Evolutionary conservation across 1,284 basidiomycete genomes (phyloP).

Genomic region (Porogramme epimiltina): DNA sequence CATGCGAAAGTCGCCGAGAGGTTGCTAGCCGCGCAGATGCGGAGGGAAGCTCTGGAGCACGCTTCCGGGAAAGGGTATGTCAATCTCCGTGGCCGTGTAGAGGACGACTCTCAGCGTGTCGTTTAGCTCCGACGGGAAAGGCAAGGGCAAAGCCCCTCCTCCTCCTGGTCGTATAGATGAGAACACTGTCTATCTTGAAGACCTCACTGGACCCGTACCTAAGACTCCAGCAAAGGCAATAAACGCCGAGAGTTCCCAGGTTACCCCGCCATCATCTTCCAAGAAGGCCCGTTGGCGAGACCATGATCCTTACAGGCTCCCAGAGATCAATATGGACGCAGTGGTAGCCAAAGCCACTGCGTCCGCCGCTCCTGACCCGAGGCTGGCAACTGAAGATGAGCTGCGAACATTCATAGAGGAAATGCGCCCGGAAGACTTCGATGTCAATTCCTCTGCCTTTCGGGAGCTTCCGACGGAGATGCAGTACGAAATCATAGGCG

Average conservation of each 20-base stretch:
- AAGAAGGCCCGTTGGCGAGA: slow-evolving; percentile 67
- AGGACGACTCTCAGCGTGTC: neutral
- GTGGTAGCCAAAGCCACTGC: slow-evolving; percentile 61
- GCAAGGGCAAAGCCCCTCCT: slow-evolving; percentile 45
- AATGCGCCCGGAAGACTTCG: slow-evolving; percentile 91
- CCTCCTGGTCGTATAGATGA: slow-evolving; percentile 56
- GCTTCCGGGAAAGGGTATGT: slow-evolving; percentile 44
- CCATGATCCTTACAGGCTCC: slow-evolving; percentile 84
- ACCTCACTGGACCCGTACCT: slow-evolving; percentile 63
- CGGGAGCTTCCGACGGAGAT: slow-evolving; percentile 92
- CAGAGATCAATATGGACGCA: slow-evolving; percentile 69
- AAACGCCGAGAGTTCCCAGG: slow-evolving; percentile 32
- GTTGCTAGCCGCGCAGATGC: slow-evolving; percentile 91
- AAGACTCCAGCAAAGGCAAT: slow-evolving; percentile 51
- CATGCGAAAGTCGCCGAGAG: slow-evolving; percentile 88
- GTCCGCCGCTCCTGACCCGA: slow-evolving; percentile 74
- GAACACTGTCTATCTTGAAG: slow-evolving; percentile 83
- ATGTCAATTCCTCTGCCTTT: slow-evolving; percentile 87
- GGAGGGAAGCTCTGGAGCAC: slow-evolving; percentile 86
- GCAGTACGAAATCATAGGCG: slow-evolving; percentile 98
- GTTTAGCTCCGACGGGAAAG: slow-evolving; percentile 30
- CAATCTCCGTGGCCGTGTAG: neutral
- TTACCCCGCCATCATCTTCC: slow-evolving; percentile 50
- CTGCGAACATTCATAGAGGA: slow-evolving; percentile 89
- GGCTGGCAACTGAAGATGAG: slow-evolving; percentile 93